phyloP scores from a whole-genome alignment of 1,284 basidiomycete genomes.

The Anthracocystis setariae region DNA sequence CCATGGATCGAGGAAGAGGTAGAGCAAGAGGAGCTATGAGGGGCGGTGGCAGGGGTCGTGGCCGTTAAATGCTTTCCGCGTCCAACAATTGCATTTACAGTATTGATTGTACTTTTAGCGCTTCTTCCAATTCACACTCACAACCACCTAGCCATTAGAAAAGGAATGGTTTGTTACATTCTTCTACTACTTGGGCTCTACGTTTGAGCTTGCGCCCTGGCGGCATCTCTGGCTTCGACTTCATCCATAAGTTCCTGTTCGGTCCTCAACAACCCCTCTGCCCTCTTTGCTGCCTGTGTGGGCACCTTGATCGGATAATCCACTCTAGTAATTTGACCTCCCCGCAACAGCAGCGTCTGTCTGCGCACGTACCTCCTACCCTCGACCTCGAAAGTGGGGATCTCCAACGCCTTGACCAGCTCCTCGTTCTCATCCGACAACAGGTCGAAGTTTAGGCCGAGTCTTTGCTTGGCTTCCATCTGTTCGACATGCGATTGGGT shows the following conservation, averaged over 20 bases:
- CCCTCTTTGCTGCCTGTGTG: slow-evolving; percentile 40
- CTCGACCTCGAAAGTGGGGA: slow-evolving; percentile 44
- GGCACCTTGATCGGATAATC: slow-evolving; percentile 53
- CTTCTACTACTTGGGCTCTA: no score
- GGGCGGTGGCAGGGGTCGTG: slow-evolving; percentile 24
- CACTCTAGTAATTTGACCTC: slow-evolving; percentile 57
- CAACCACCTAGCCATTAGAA: background rate
- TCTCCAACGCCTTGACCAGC: slow-evolving; percentile 38
- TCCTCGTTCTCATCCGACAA: slow-evolving; percentile 35
- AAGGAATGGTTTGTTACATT: background rate
- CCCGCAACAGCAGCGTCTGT: slow-evolving; percentile 54
- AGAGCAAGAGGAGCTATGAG: slow-evolving; percentile 53
- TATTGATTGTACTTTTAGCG: slow-evolving; percentile 15
- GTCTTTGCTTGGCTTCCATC: slow-evolving; percentile 19
- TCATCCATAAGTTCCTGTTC: slow-evolving; percentile 44
- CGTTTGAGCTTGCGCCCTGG: slow-evolving; percentile 10
- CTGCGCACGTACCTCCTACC: slow-evolving; percentile 31
- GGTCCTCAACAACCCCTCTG: slow-evolving; percentile 43
- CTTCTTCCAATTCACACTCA: slow-evolving; percentile 1
- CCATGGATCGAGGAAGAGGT: slow-evolving; percentile 52
- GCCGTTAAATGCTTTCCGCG: slow-evolving; percentile 5
- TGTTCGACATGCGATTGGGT: slow-evolving; percentile 38
- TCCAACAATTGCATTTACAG: background rate
- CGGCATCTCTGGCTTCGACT: slow-evolving; percentile 45
- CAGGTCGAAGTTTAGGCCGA: slow-evolving; percentile 36